These are phyloP conservation scores for Ceratobasidium sp. DNA, from an alignment of 1,284 basidiomycete species.

Conservation along the genomic window DNA sequence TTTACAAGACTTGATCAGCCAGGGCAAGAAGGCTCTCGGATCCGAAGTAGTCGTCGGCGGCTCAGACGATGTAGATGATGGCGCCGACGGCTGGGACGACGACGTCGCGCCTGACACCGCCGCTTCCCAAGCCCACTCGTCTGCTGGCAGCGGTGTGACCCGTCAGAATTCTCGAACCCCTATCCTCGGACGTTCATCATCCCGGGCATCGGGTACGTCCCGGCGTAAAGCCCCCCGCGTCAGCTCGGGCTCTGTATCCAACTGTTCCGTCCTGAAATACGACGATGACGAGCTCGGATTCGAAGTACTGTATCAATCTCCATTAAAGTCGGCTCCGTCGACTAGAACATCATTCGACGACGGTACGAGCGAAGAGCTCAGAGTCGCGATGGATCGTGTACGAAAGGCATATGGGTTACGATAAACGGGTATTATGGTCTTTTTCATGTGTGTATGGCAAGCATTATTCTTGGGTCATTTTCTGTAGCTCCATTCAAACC, in stretches of 20 bases:
- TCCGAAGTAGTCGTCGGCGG: constrained; percentile 48
- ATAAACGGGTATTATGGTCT: neutral
- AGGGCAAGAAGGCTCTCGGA: constrained; percentile 50
- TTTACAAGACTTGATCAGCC: constrained; percentile 48
- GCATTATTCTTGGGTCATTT: neutral
- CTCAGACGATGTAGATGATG: constrained; percentile 47
- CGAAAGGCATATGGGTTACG: constrained; percentile 33
- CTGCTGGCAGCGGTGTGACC: neutral
- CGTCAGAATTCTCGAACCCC: neutral
- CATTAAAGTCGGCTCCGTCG: constrained; percentile 10
- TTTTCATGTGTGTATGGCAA: neutral
- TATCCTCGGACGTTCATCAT: constrained; percentile 28
- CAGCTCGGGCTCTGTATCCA: constrained; percentile 14
- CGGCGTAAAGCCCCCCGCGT: neutral
- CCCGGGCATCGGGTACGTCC: constrained; percentile 15
- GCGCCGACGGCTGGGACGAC: constrained; percentile 49
- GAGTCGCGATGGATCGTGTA: constrained; percentile 39
- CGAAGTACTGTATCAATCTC: constrained; percentile 33
- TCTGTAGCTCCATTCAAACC: neutral
- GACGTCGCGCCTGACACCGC: neutral
- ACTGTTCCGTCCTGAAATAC: constrained; percentile 13
- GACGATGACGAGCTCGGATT: constrained; percentile 26
- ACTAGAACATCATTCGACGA: constrained; percentile 17
- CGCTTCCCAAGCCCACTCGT: constrained; percentile 19
- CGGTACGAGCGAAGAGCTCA: constrained; percentile 27